Base-by-base conservation (phyloP, 2,329 filamentous ascomycete genomes). In the Coniochaeta sp. region DNA sequence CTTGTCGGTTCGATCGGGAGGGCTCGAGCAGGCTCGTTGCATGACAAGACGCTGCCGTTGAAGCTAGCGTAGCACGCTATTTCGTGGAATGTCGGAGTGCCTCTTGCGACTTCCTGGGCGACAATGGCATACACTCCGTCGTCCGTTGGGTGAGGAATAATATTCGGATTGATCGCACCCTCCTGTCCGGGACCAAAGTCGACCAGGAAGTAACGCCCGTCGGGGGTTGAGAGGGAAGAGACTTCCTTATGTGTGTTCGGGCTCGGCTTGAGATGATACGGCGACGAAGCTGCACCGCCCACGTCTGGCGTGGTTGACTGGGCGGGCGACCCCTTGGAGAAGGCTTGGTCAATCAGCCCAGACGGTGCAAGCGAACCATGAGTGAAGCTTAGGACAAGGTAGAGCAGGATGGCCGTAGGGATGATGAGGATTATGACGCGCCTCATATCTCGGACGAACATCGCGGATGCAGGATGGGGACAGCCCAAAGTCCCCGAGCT, bases 131-230 rank as follows among this genome's bases (percentile, higher is more conserved):
- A 86, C 1, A 74, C 79, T 44, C 81, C 68, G 2, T 74, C 69
- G 7, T 74, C 66, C 1, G 66, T 70, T 2, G 81, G 82, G 66
- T 86, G 83, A 0, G 83, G 81, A 43, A 86, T 76, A 63, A 86
- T 77, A 68, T 81, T 86, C 17, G 83, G 82, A 62, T 85, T 86
- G 60, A 80, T 76, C 34, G 74, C 73, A 7, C 34, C 56, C 11
- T 40, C 38, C 22, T 40, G 38, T 12, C 24, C 66, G 59, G 6
- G 73, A 65, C 72, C 74, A 63, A 85, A 83, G 17, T 74, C 69
- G 67, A 86, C 76, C 28, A 64, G 62, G 64, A 84, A 84, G 71
- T 76, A 85, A 34, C 73, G 77, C 36, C 67, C 70, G 64, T 82
- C 72, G 1, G 62, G 56, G 0, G 77, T 81, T 0, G 80, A 79